Percentiles rank a stretch among this genome's conserved stretches.
These are phyloP conservation scores for Pseudopithomyces maydicus DNA, from an alignment of 2,329 filamentous ascomycete species.

Conservation along the genomic window DNA sequence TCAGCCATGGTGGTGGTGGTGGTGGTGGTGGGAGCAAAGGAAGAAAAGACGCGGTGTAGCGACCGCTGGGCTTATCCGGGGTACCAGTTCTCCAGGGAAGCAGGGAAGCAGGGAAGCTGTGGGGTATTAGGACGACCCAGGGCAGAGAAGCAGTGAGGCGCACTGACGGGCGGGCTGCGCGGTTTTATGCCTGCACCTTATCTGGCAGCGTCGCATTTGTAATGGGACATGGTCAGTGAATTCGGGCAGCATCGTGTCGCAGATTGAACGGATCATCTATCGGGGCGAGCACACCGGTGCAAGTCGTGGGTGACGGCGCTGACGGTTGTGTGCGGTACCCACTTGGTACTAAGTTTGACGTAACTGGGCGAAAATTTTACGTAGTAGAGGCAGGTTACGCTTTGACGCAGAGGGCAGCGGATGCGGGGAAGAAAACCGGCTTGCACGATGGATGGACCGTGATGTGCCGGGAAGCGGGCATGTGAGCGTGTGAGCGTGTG, in stretches of 20 bases:
- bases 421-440: background rate
- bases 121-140: conserved; percentile 3
- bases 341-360: conserved; percentile 36
- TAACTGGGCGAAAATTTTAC: conserved; percentile 37
- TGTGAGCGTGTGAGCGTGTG: background rate
- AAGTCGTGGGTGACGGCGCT: background rate
- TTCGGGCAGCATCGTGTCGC: conserved; percentile 5
- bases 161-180: background rate
- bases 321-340: conserved; percentile 25
- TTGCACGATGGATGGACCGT: background rate
- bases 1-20: background rate
- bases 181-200: conserved; percentile 11
- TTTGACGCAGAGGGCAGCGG: background rate
- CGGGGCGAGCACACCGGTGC: background rate
- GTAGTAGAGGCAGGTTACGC: conserved; percentile 12
- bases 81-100: background rate
- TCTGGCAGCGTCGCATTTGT: conserved; percentile 9
- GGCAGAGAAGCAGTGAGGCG: conserved; percentile 1
- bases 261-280: conserved; percentile 7
- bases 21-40: background rate
- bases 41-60: background rate
- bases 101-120: background rate
- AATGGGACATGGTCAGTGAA: conserved; percentile 10
- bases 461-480: background rate
- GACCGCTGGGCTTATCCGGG: background rate